A percentile compares a stretch with the other conserved stretches of the same genome.
Evolutionary conservation across 352 stramenopile genomes (phyloP).

Genomic region (Pythium biforme): DNA sequence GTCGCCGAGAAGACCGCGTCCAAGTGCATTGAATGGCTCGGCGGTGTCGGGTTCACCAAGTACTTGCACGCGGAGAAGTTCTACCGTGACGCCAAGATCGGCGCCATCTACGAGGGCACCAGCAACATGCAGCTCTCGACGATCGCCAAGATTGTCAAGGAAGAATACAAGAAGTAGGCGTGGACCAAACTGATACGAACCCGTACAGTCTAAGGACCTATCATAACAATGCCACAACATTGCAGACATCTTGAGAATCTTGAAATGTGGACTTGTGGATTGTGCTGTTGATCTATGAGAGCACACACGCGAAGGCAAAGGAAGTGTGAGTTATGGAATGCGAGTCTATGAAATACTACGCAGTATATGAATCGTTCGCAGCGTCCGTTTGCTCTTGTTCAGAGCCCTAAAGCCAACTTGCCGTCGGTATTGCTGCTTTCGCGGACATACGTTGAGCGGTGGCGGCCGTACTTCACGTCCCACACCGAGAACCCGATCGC

Average conservation of each 20-base stretch:
- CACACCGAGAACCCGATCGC: constrained; percentile 24
- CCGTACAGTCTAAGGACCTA: neutral
- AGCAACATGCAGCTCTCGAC: constrained; percentile 97
- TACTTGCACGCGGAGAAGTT: constrained; percentile 95
- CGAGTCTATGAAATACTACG: no score
- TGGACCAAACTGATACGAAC: neutral
- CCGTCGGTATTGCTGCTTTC: neutral
- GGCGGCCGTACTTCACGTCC: constrained; percentile 28
- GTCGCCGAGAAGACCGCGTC: constrained; percentile 95
- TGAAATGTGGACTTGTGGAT: no score
- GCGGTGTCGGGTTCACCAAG: constrained; percentile 95
- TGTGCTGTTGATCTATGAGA: no score
- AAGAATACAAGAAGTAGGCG: constrained; percentile 81
- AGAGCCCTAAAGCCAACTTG: no score
- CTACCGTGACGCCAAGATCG: constrained; percentile 97
- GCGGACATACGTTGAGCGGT: constrained; percentile 11
- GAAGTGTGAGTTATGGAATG: no score
- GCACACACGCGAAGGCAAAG: no score
- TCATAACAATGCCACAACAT: neutral
- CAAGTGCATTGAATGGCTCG: constrained; percentile 96
- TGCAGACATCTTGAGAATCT: no score
- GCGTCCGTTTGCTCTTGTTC: no score
- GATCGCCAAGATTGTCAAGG: constrained; percentile 89
- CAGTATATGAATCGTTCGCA: no score
- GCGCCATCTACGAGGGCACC: constrained; percentile 97